A percentile compares a stretch with the other conserved stretches of the same genome.
phyloP scores from a whole-genome alignment of 768 basidiomycete genomes.

The Russula abietina region DNA sequence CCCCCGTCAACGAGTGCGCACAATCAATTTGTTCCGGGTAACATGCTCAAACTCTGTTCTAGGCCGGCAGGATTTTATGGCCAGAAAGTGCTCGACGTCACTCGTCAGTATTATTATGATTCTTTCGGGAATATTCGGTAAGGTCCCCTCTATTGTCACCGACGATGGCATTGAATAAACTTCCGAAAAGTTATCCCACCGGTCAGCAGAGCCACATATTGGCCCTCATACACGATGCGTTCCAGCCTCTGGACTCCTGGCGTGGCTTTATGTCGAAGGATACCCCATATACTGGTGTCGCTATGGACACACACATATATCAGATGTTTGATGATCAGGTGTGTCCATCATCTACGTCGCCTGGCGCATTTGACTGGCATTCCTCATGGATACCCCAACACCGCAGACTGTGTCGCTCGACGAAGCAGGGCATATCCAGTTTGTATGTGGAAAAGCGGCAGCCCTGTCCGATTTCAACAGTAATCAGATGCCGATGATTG shows the following conservation, averaged over 20 bases:
- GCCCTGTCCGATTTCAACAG: conserved; percentile 41
- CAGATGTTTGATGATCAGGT: conserved; percentile 64
- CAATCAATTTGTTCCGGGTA: neutral
- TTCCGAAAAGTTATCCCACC: conserved; percentile 22
- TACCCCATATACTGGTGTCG: conserved; percentile 53
- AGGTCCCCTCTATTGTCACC: neutral
- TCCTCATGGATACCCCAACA: neutral
- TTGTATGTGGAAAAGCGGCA: conserved; percentile 47
- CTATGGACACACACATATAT: conserved; percentile 77
- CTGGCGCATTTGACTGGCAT: neutral
- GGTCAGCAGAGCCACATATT: conserved; percentile 48
- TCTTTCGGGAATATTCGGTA: conserved; percentile 72
- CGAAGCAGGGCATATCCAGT: conserved; percentile 50
- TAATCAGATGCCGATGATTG: conserved; percentile 67
- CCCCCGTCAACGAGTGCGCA: conserved; percentile 70
- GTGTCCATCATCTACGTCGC: neutral
- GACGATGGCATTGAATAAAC: conserved; percentile 22
- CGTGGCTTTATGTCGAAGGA: conserved; percentile 46
- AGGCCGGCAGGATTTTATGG: conserved; percentile 74
- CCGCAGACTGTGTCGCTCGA: conserved; percentile 42
- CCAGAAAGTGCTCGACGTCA: conserved; percentile 42
- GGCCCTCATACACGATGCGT: conserved; percentile 71
- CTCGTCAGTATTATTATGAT: conserved; percentile 62
- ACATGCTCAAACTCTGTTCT: neutral
- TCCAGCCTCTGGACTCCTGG: conserved; percentile 71